Percentiles rank a stretch among this genome's conserved stretches.
Evolutionary conservation across 23 red algal genomes (phyloP).

Genomic region (Gracilaria domingensis): DNA sequence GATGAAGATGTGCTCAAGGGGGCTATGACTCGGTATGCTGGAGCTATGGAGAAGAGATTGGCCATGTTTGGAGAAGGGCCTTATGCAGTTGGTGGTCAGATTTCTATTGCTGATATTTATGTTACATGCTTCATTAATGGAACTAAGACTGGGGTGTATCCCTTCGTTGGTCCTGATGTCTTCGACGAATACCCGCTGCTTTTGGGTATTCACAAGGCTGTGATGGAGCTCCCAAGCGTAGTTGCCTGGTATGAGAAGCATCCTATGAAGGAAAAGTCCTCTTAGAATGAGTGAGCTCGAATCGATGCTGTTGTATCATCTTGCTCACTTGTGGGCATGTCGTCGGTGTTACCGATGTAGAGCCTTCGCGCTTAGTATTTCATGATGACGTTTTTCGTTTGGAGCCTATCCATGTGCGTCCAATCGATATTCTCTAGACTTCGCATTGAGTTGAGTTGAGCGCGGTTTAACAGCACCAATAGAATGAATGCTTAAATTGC

Average conservation of each 20-base stretch:
- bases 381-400: too few relatives aligned
- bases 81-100: conserved; percentile 26
- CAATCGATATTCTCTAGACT: too few relatives aligned
- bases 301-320: too few relatives aligned
- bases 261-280: conserved; percentile 11
- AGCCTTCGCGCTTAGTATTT: too few relatives aligned
- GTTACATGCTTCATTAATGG: conserved; percentile 11
- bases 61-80: conserved; percentile 35
- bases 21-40: conserved; percentile 39
- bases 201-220: conserved; percentile 12
- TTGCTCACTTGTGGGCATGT: too few relatives aligned
- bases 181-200: conserved; percentile 27
- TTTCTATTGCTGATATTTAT: conserved; percentile 49
- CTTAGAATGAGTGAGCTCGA: neutral
- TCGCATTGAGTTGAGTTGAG: too few relatives aligned
- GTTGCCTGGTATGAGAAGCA: conserved; percentile 62
- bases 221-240: conserved; percentile 55
- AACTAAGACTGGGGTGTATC: neutral
- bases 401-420: too few relatives aligned
- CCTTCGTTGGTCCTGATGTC: conserved; percentile 5
- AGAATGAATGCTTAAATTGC: too few relatives aligned
- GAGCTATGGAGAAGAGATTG: conserved; percentile 48
- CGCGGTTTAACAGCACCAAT: too few relatives aligned
- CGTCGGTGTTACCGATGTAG: too few relatives aligned
- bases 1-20: conserved; percentile 26